Evolutionary conservation across 306 rosid genomes (phyloP).

Genomic region (Quercus parvula): DNA sequence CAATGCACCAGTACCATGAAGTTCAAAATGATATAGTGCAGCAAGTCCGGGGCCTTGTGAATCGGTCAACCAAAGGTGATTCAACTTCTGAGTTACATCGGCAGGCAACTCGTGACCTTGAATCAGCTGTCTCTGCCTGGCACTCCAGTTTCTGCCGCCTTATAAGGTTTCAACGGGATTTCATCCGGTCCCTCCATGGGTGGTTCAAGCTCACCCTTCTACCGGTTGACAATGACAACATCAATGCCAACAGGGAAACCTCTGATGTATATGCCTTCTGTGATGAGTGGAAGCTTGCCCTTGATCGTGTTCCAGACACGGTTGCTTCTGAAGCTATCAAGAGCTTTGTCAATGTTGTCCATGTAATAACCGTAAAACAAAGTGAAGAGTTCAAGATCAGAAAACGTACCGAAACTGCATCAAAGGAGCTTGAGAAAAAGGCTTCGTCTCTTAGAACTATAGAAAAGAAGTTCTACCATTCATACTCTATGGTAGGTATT

Average conservation of each 20-base stretch:
- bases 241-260: slow-evolving; percentile 39
- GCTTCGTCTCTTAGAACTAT: slow-evolving; percentile 69
- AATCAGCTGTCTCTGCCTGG: slow-evolving; percentile 85
- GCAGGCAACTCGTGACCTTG: slow-evolving; percentile 96
- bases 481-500: slow-evolving; percentile 96
- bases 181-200: slow-evolving; percentile 68
- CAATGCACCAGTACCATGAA: slow-evolving; percentile 92
- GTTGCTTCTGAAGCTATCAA: slow-evolving; percentile 97
- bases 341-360: slow-evolving; percentile 86
- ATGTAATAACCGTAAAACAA: slow-evolving; percentile 70
- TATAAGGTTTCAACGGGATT: slow-evolving; percentile 80
- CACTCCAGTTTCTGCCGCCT: slow-evolving; percentile 85
- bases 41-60: slow-evolving; percentile 94
- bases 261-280: slow-evolving; percentile 64
- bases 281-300: slow-evolving; percentile 97
- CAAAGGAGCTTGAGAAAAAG: slow-evolving; percentile 88
- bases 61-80: slow-evolving; percentile 54
- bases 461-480: slow-evolving; percentile 86
- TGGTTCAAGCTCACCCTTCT: slow-evolving; percentile 87
- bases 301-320: slow-evolving; percentile 94
- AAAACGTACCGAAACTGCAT: slow-evolving; percentile 73
- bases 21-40: slow-evolving; percentile 86
- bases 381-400: slow-evolving; percentile 77
- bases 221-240: slow-evolving; percentile 62
- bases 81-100: slow-evolving; percentile 89